Percentiles rank a stretch among this genome's conserved stretches.
Conservation (phyloP, 2,329 filamentous ascomycete genomes). For the Cordyceps fumosorosea region DNA sequence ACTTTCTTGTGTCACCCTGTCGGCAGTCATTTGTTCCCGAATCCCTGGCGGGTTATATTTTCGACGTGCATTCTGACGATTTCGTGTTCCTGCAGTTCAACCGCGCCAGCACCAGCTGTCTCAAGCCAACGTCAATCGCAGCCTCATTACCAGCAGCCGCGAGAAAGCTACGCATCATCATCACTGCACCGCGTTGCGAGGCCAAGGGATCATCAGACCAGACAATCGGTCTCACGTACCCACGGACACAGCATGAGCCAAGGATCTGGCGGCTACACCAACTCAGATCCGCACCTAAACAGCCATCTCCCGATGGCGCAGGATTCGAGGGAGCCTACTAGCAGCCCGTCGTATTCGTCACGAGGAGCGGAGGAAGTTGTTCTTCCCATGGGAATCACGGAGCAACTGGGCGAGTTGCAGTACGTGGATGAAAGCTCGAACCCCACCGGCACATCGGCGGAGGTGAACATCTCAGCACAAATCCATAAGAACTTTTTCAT, state of each 20-base stretch:
- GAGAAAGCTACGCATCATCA: background rate
- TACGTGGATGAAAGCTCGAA: constrained; percentile 45
- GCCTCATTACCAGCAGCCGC: background rate
- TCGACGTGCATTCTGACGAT: background rate
- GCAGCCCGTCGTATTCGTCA: background rate
- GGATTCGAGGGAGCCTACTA: background rate
- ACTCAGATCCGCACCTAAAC: background rate
- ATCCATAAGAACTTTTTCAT: constrained; percentile 89
- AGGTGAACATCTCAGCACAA: constrained; percentile 58
- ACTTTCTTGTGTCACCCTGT: background rate
- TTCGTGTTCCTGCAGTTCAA: background rate
- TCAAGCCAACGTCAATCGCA: background rate
- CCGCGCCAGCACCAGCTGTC: background rate
- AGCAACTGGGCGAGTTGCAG: constrained; percentile 45
- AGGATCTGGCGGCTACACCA: background rate
- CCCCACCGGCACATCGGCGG: constrained; percentile 33
- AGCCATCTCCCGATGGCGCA: background rate
- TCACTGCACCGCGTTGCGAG: background rate
- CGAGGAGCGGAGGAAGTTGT: background rate
- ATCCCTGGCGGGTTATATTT: background rate
- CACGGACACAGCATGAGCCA: background rate
- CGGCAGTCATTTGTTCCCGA: background rate
- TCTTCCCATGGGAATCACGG: constrained; percentile 29
- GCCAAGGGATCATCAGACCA: background rate
- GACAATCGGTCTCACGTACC: background rate